Conservation (phyloP, 1,284 basidiomycete species). For the Ceratobasidium sp. region DNA sequence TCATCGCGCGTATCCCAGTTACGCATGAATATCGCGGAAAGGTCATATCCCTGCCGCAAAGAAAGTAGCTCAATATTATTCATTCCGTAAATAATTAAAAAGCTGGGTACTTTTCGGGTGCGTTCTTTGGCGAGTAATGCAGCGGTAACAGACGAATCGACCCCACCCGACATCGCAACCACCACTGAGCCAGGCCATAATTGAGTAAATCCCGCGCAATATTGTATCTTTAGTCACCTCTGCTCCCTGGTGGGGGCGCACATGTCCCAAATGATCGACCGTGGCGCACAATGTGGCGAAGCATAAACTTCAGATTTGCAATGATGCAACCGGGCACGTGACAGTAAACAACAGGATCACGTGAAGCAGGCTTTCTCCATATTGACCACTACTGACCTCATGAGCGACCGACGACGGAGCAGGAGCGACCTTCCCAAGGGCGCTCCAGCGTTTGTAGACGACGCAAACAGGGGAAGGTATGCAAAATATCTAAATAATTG, state of each 20-base stretch:
- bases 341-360: conserved; percentile 26
- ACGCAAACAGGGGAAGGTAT: conserved; percentile 27
- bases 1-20: conserved; percentile 89
- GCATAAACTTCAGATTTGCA: neutral
- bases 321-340: conserved; percentile 9
- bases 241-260: neutral
- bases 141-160: conserved; percentile 90
- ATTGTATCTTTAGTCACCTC: neutral
- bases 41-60: conserved; percentile 70
- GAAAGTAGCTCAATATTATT: neutral
- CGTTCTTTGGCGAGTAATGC: conserved; percentile 74
- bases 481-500: neutral
- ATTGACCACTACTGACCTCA: neutral
- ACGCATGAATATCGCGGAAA: conserved; percentile 92
- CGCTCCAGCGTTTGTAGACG: conserved; percentile 32
- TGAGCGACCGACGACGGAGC: conserved; percentile 31
- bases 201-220: neutral
- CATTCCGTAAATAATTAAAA: neutral
- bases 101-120: conserved; percentile 28
- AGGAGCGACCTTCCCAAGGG: conserved; percentile 30
- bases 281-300: neutral
- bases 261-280: neutral
- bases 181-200: conserved; percentile 62
- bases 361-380: conserved; percentile 9
- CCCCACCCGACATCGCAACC: conserved; percentile 94